Base-by-base conservation (phyloP, 495 filamentous ascomycete genomes). In the Penicillium coprophilum region DNA sequence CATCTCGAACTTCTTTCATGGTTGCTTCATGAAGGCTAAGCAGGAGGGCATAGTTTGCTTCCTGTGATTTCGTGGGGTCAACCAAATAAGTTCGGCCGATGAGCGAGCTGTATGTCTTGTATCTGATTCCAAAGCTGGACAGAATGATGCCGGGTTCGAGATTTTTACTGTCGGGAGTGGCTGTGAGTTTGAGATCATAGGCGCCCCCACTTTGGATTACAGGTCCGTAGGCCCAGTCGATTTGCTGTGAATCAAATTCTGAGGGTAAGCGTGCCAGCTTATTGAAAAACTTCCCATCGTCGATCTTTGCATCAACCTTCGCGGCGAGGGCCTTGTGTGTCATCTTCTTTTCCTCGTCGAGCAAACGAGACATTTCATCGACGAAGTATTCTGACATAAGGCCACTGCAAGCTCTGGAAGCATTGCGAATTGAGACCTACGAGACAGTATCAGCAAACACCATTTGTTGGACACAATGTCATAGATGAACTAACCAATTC, bases 311-410 rank as follows among this genome's bases (percentile, higher is more conserved):
- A 57, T 92, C 87, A 48, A 99, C 86, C 69, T 91, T 96, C 58
- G 87, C 82, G 3, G 89, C 82, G 10, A 99, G 81, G 19, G 82
- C 80, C 60, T 85, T 87, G 70, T 99, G 93, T 34, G 91, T 93
- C 66, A 97, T 90, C 64, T 96, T 96, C 77, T 96, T 95, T 69
- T 96, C 94, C 59, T 88, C 87, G 60, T 99, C 94, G 54, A 99
- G 82, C 47, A 97, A 84, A 56, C 86, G 86, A 40, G 93, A 96
- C 92, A 99, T 97, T 68, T 96, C 90, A 68, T 97, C 95, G 51
- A 97, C 85, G 68, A 97, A 97, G 71, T 92, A 97, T 51, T 91
- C 89, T 21, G 88, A 88, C 83, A 97, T 90, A 32, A 97, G 77
- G 40, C 90, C 92, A 56, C 92, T 91, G 58, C 92, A 95, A 30